Evolutionary conservation across 1,139 yeast genomes (phyloP), one percentile per base, ranked within the genome.

Genomic region (Hyphopichia buzzinii): DNA sequence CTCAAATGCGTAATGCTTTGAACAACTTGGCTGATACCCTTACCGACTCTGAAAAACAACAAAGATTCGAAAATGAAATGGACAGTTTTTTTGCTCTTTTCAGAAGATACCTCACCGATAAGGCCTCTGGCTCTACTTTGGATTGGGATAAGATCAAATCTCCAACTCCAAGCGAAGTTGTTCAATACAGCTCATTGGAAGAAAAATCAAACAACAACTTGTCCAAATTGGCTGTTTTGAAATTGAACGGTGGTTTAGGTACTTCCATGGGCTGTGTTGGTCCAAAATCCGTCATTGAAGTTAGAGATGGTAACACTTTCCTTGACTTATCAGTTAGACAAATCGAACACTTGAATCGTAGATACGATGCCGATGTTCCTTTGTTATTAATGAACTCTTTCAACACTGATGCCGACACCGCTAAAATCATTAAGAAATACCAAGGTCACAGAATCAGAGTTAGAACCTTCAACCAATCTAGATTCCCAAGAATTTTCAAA

Each of bases 261-360:
- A 92, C 98, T 26, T 90, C 98, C 12, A 92, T 92, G 98, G 98
- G 98, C 39, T 94, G 98, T 71, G 97, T 92, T 46, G 98, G 98
- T 40, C 98, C 98, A 44, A 92, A 92, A 66, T 86, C 96, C 16
- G 95, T 92, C 48, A 94, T 92, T 61, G 98, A 92, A 69, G 98
- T 92, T 36, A 84, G 98, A 63, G 98, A 92, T 52, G 98, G 98
- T 44, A 94, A 92, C 76, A 85, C 97, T 28, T 92, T 92, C 64
- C 77, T 92, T 62, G 98, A 92, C 62, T 77, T 92, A 53, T 77
- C 96, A 34, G 98, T 92, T 29, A 85, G 98, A 62, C 98, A 92
- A 70, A 90, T 92, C 54, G 98, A 94, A 68, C 87, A 89, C 64
- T 77, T 92, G 62, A 92, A 92, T 74, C 81, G 96, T 59, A 84